Evolutionary conservation across 2,329 filamentous ascomycete species (phyloP).

Genomic region (Falciphora oryzae): DNA sequence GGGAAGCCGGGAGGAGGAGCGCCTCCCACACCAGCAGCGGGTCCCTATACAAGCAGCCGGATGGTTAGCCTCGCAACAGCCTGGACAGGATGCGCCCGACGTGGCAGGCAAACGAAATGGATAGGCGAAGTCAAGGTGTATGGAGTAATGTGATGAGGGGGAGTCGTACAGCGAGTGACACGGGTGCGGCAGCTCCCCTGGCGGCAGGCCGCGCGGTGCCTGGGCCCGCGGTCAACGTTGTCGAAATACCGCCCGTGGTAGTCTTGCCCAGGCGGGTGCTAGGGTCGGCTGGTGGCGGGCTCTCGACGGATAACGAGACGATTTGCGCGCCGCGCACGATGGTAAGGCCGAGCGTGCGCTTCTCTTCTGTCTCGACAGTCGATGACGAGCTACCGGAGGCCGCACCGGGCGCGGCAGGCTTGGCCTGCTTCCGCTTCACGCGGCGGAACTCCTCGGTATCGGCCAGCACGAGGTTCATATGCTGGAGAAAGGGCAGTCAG

Average conservation of each 20-base stretch:
- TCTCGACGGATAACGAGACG: constrained; percentile 91
- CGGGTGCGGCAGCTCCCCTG: constrained; percentile 63
- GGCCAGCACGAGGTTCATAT: constrained; percentile 98
- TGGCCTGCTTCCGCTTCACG: constrained; percentile 77
- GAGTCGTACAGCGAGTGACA: constrained; percentile 67
- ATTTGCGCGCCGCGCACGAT: constrained; percentile 94
- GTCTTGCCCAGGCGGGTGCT: constrained; percentile 80
- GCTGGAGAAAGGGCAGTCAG: constrained; percentile 43
- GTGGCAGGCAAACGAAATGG: neutral
- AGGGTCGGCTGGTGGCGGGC: constrained; percentile 89
- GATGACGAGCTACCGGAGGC: constrained; percentile 42
- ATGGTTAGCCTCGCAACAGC: constrained; percentile 17
- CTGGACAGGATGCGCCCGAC: neutral
- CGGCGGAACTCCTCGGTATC: constrained; percentile 97
- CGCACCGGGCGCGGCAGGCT: constrained; percentile 59
- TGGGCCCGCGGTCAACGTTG: constrained; percentile 73
- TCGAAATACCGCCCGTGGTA: constrained; percentile 60
- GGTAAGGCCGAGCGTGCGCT: constrained; percentile 90
- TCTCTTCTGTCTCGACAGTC: constrained; percentile 86
- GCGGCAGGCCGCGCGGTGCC: constrained; percentile 90
- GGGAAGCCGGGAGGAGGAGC: constrained; percentile 57
- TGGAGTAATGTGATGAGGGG: neutral
- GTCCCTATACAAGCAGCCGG: constrained; percentile 44
- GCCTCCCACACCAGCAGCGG: constrained; percentile 80
- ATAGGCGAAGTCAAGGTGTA: neutral